phyloP scores from a whole-genome alignment of 2,329 filamentous ascomycete genomes.

The Curvularia lunata region DNA sequence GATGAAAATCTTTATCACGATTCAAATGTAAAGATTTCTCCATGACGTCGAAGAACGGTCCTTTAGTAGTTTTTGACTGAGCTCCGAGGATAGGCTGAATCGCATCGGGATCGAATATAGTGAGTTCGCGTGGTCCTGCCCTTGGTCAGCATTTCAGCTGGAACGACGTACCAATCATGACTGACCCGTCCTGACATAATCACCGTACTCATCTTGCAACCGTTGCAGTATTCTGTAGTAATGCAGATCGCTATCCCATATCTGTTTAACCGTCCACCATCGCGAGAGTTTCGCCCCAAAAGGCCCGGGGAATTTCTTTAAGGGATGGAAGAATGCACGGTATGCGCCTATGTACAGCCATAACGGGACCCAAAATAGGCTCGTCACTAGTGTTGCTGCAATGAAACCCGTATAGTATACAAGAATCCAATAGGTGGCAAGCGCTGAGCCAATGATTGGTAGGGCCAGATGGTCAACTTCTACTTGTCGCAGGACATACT shows the following conservation, averaged over 20 bases:
- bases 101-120: conserved; percentile 32
- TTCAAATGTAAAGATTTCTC: conserved; percentile 36
- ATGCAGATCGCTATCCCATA: conserved; percentile 21
- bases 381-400: conserved; percentile 15
- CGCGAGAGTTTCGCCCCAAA: conserved; percentile 31
- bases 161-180: background rate
- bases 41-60: conserved; percentile 32
- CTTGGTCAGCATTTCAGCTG: conserved; percentile 7
- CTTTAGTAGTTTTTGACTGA: conserved; percentile 35
- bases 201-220: conserved; percentile 32
- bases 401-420: conserved; percentile 16
- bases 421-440: conserved; percentile 18
- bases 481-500: conserved; percentile 23
- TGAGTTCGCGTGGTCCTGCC: conserved; percentile 32
- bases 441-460: conserved; percentile 17
- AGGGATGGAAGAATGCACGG: conserved; percentile 35
- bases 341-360: conserved; percentile 30
- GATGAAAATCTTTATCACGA: conserved; percentile 35
- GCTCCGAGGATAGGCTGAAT: conserved; percentile 29
- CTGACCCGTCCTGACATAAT: conserved; percentile 35
- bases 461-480: conserved; percentile 28
- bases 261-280: conserved; percentile 32
- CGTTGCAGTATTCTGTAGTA: conserved; percentile 27
- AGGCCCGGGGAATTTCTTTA: conserved; percentile 31
- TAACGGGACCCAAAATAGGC: conserved; percentile 27